A percentile compares a stretch with the other conserved stretches of the same genome.
These are phyloP conservation scores for Zanthoxylum bungeanum DNA, from an alignment of 345 rosid genomes.

Conservation along the genomic window DNA sequence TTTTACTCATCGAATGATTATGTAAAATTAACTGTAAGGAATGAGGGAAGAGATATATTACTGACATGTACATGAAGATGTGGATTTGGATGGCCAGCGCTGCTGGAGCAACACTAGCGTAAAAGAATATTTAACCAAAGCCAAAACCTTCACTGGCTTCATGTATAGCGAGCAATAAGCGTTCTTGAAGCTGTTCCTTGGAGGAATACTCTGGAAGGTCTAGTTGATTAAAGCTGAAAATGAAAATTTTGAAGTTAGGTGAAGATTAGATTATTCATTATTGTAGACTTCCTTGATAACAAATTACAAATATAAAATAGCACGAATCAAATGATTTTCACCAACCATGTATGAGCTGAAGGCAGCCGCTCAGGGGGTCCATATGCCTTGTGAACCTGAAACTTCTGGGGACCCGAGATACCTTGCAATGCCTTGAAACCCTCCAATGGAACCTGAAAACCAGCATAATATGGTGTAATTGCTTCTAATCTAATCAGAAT, in stretches of 20 bases:
- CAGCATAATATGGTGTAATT: not conserved
- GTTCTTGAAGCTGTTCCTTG: constrained; percentile 80
- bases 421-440: constrained; percentile 88
- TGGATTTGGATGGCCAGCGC: constrained; percentile 8
- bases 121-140: constrained; percentile 48
- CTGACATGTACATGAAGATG: constrained; percentile 36
- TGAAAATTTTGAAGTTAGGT: not conserved
- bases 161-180: constrained; percentile 88
- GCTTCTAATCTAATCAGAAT: not conserved
- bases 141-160: constrained; percentile 98
- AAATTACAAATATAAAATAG: not conserved
- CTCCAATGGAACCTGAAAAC: constrained; percentile 82
- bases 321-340: not conserved
- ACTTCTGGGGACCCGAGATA: constrained; percentile 90
- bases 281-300: not conserved
- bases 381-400: constrained; percentile 97
- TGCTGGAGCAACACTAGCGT: not conserved
- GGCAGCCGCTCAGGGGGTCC: constrained; percentile 93
- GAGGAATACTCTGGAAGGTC: constrained; percentile 89
- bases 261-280: not conserved
- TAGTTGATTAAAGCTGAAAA: constrained; percentile 88
- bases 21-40: not conserved
- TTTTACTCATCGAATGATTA: not conserved
- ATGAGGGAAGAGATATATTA: not conserved
- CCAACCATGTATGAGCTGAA: constrained; percentile 95